Evolutionary conservation across 1,284 basidiomycete genomes (phyloP).

Genomic region (Cryptococcus amylolentus): DNA sequence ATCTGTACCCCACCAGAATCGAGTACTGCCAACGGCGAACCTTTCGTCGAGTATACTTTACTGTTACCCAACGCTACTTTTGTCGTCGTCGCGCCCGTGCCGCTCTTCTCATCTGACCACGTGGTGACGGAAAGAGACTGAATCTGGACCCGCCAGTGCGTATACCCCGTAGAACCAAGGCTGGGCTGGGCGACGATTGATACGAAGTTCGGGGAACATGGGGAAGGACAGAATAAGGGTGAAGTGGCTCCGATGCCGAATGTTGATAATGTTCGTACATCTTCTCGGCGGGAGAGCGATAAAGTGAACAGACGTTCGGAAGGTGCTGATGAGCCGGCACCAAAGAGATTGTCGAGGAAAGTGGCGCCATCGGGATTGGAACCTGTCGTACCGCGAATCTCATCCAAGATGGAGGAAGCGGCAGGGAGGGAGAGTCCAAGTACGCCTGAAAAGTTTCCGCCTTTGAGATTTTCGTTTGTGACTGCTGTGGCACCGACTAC

Average conservation of each 20-base stretch:
- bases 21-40: constrained; percentile 40
- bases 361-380: constrained; percentile 48
- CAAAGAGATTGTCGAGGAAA: constrained; percentile 49
- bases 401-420: constrained; percentile 39
- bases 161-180: constrained; percentile 38
- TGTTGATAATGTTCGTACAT: constrained; percentile 40
- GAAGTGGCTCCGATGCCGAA: constrained; percentile 42
- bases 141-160: constrained; percentile 41
- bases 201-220: constrained; percentile 37
- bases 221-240: constrained; percentile 30
- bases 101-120: constrained; percentile 25
- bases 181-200: constrained; percentile 42
- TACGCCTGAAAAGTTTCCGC: constrained; percentile 43
- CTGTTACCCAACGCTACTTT: constrained; percentile 30
- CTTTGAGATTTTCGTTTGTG: constrained; percentile 37
- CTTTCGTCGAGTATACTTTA: constrained; percentile 21
- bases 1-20: constrained; percentile 48
- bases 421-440: constrained; percentile 46
- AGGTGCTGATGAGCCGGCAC: constrained; percentile 42
- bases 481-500: constrained; percentile 38
- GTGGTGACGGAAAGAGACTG: constrained; percentile 28
- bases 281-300: constrained; percentile 42
- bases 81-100: constrained; percentile 18
- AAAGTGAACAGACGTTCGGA: constrained; percentile 43
- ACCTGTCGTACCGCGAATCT: constrained; percentile 43